Evolutionary conservation across 1,139 yeast species (phyloP), one percentile per base, ranked within the genome.

Genomic region (Pneumocystis carinii): DNA sequence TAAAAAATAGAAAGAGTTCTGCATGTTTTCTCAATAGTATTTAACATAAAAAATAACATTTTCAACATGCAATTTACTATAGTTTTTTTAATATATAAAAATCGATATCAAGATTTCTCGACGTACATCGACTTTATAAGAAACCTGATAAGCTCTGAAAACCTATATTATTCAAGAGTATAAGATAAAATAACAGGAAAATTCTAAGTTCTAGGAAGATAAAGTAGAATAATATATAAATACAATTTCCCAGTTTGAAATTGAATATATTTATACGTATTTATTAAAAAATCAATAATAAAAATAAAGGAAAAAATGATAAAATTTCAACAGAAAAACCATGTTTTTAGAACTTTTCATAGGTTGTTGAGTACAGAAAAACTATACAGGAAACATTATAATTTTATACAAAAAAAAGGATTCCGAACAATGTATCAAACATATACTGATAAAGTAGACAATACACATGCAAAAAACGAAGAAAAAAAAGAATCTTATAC

Each of bases 401-500:
- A 24, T 12, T 10, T 15, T 24, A 12, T 48, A 14, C 55, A 48
- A 48, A 29, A 14, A 24, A 48, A 24, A 48, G 24, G 27, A 29
- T 15, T 29, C 12, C 32, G 12, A 7, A 48, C 24, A 48, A 48
- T 24, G 19, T 48, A 15, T 19, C 29, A 12, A 27, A 27, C 64
- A 32, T 63, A 63, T 60, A 48, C 65, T 19, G 41, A 62, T 12
- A 61, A 48, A 48, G 12, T 48, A 8, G 27, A 17, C 19, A 17
- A 48, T 48, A 19, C n/a, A 17, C 32, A 29, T 3, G 35, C 24
- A 24, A 48, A 63, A 24, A 62, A 59, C 41, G 61, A 63, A 15
- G 61, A 63, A 35, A 61, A 63, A 24, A 62, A 62, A 62, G 61
- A 64, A 10, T 59, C 60, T 41, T 59, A 64, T 38, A 7, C 17